These are phyloP conservation scores for Chloranthus sessilifolius DNA, from an alignment of 164 flowering plant genomes.

Conservation along the genomic window DNA sequence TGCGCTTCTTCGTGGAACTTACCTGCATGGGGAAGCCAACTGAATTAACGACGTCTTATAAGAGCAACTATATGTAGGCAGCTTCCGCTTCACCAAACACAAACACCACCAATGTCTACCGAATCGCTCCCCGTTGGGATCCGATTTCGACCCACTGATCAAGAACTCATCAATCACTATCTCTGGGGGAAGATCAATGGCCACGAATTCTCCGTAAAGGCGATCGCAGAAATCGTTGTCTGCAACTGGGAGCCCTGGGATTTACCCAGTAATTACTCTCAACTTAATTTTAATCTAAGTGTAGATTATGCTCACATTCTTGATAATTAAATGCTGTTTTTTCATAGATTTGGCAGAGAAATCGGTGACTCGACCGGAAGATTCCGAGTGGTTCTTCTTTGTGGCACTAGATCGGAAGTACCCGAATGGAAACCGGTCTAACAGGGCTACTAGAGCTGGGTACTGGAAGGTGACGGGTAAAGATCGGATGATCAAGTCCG, in stretches of 20 bases:
- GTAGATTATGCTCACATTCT: no score
- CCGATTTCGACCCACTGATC: slow-evolving; percentile 9
- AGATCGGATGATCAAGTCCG: not conserved
- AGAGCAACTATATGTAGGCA: no score
- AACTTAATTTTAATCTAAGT: no score
- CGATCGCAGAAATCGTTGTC: slow-evolving; percentile 6
- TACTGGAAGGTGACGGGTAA: slow-evolving; percentile 7
- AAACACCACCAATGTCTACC: no score
- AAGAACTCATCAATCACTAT: slow-evolving; percentile 4
- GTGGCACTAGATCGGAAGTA: not conserved
- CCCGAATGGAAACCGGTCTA: not conserved
- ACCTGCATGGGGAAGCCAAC: no score
- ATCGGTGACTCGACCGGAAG: not conserved
- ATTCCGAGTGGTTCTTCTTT: slow-evolving; percentile 1
- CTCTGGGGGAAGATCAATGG: slow-evolving; percentile 5
- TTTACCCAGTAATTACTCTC: slow-evolving; percentile 19
- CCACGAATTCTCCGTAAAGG: slow-evolving; percentile 26
- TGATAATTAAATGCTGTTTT: no score
- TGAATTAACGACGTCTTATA: no score
- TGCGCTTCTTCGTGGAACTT: no score
- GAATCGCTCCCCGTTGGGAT: slow-evolving; percentile 10
- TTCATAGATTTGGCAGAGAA: slow-evolving; percentile 1
- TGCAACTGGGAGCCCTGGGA: slow-evolving; percentile 11
- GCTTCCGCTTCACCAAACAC: no score
- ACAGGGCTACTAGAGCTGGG: slow-evolving; percentile 5